phyloP scores from a whole-genome alignment of 2,329 filamentous ascomycete genomes.

The Dactylellina cionopaga region DNA sequence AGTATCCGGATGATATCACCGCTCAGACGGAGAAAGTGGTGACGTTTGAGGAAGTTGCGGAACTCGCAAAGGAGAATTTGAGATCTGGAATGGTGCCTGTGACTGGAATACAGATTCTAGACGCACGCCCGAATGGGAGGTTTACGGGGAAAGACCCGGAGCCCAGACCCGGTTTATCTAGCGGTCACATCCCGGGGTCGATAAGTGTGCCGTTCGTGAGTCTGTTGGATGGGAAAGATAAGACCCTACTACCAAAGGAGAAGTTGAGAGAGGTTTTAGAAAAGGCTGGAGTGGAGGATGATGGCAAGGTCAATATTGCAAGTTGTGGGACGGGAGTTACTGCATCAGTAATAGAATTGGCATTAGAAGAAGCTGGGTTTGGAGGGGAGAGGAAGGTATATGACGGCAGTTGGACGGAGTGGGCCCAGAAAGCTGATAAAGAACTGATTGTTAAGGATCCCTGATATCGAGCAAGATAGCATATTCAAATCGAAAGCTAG shows the following conservation, averaged over 20 bases:
- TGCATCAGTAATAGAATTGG: conserved; percentile 88
- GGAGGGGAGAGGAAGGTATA: conserved; percentile 79
- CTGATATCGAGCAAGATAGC: conserved; percentile 7
- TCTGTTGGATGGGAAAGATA: conserved; percentile 83
- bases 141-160: conserved; percentile 87
- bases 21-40: conserved; percentile 74
- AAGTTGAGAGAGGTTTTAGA: conserved; percentile 80
- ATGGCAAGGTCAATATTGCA: conserved; percentile 78
- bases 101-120: conserved; percentile 85
- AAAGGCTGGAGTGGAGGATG: conserved; percentile 79
- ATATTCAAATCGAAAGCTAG: too few relatives aligned
- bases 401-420: conserved; percentile 91
- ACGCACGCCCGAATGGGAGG: conserved; percentile 81
- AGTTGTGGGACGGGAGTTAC: conserved; percentile 95
- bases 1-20: conserved; percentile 64
- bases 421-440: conserved; percentile 37
- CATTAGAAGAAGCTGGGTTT: conserved; percentile 79
- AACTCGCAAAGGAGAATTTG: conserved; percentile 77
- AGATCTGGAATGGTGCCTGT: conserved; percentile 74
- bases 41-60: conserved; percentile 82
- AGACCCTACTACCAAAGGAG: conserved; percentile 77
- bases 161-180: conserved; percentile 78
- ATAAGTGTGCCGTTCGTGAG: conserved; percentile 82
- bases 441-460: conserved; percentile 44
- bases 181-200: conserved; percentile 90